Percentiles rank a stretch among this genome's conserved stretches.
Conservation (phyloP, 31 red algal species). For the Endocladia muricata region DNA sequence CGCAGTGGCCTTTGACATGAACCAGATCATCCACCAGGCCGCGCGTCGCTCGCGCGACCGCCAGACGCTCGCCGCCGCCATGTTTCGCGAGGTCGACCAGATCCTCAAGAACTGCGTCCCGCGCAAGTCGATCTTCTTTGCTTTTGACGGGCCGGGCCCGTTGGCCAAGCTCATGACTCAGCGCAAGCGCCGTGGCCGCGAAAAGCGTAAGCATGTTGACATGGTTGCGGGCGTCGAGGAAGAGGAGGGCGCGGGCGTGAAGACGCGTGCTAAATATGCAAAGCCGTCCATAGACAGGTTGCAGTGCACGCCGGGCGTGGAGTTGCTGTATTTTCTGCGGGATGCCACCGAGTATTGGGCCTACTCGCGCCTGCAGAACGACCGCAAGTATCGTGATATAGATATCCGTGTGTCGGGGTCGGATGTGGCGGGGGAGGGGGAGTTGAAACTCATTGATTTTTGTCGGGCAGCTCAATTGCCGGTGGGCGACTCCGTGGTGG, state of each 20-base stretch:
- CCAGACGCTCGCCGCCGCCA: constrained; percentile 18
- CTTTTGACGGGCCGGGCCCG: constrained; percentile 80
- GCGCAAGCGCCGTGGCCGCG: constrained; percentile 25
- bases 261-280: constrained; percentile 11
- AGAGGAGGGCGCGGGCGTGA: neutral
- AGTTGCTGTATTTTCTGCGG: constrained; percentile 49
- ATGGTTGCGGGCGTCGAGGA: neutral
- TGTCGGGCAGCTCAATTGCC: constrained; percentile 32
- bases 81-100: constrained; percentile 67
- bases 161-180: constrained; percentile 78
- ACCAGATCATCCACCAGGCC: constrained; percentile 64
- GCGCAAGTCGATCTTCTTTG: constrained; percentile 67
- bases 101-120: constrained; percentile 51
- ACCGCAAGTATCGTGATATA: constrained; percentile 57
- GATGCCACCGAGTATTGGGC: constrained; percentile 70
- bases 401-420: constrained; percentile 74
- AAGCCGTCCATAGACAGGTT: constrained; percentile 37
- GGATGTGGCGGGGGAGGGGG: constrained; percentile 91
- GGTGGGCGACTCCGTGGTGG: constrained; percentile 53
- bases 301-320: constrained; percentile 67
- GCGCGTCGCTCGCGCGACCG: constrained; percentile 32
- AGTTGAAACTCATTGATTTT: constrained; percentile 90
- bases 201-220: neutral
- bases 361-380: constrained; percentile 65
- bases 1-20: constrained; percentile 72